Evolutionary conservation across 768 basidiomycete species (phyloP).

Genomic region (Mrakia hoshinonis): DNA sequence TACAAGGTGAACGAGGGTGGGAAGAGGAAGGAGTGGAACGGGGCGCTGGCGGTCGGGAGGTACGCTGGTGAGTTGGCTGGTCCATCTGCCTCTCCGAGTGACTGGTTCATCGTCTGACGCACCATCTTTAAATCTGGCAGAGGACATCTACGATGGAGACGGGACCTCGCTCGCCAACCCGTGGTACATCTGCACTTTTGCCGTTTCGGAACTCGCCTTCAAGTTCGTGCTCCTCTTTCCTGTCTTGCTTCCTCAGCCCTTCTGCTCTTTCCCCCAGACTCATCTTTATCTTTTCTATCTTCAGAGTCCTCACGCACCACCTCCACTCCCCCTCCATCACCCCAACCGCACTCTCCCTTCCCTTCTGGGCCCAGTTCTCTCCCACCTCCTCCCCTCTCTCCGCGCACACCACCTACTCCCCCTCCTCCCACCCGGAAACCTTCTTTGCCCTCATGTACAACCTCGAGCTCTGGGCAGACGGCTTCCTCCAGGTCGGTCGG

Average conservation of each 20-base stretch:
- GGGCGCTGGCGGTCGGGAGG: conserved; percentile 36
- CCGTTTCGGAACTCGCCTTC: conserved; percentile 11
- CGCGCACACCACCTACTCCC: not conserved
- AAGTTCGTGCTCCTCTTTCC: not conserved
- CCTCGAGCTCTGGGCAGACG: conserved; percentile 2
- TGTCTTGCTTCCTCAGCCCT: not conserved
- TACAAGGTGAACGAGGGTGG: conserved; percentile 37
- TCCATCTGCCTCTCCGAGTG: too few species aligned
- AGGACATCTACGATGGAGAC: conserved; percentile 42
- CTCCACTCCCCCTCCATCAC: not conserved
- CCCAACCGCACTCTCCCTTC: conserved; percentile 14
- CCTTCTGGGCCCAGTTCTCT: conserved; percentile 18
- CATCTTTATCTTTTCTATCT: not conserved
- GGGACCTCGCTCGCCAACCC: conserved; percentile 38
- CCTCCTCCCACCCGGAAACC: not conserved
- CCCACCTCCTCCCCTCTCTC: not conserved
- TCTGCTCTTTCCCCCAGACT: not conserved
- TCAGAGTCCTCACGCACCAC: conserved; percentile 8
- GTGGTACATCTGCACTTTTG: conserved; percentile 34
- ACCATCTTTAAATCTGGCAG: conserved; percentile 15
- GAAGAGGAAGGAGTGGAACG: conserved; percentile 21
- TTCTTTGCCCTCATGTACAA: conserved; percentile 1
- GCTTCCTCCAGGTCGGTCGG: conserved; percentile 18
- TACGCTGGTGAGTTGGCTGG: conserved; percentile 33
- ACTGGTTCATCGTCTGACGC: not conserved